These are phyloP conservation scores for Rutstroemia sp. DNA, from an alignment of 2,329 filamentous ascomycete genomes.

Conservation along the genomic window DNA sequence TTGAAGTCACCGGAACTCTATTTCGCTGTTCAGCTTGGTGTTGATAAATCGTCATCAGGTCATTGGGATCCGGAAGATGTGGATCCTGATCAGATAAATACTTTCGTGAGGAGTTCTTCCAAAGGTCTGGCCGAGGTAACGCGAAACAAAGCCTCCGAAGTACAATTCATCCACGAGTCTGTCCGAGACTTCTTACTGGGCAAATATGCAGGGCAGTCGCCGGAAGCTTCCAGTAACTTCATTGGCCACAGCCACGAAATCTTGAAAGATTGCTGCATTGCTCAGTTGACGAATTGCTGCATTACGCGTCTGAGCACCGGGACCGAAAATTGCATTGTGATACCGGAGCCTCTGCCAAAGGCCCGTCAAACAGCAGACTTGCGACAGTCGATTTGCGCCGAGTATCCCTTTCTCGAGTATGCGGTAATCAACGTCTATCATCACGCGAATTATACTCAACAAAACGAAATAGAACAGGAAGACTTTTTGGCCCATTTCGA, in stretches of 20 bases:
- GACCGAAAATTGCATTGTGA: slow-evolving; percentile 10
- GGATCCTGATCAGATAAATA: slow-evolving; percentile 27
- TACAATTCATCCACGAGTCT: slow-evolving; percentile 36
- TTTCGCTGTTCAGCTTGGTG: slow-evolving; percentile 15
- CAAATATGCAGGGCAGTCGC: slow-evolving; percentile 23
- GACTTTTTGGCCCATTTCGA: slow-evolving; percentile 30
- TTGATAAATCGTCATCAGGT: slow-evolving; percentile 11
- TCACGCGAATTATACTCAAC: slow-evolving; percentile 35
- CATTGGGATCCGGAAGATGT: slow-evolving; percentile 22
- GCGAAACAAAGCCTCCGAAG: slow-evolving; percentile 22
- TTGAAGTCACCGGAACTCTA: slow-evolving; percentile 21
- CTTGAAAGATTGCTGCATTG: slow-evolving; percentile 21
- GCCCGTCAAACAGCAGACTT: slow-evolving; percentile 10
- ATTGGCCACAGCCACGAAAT: slow-evolving; percentile 19
- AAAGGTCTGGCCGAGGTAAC: slow-evolving; percentile 37
- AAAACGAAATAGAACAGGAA: slow-evolving; percentile 27
- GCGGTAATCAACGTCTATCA: slow-evolving; percentile 33
- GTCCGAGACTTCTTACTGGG: slow-evolving; percentile 36
- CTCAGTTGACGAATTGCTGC: slow-evolving; percentile 18
- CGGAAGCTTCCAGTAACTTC: slow-evolving; percentile 15
- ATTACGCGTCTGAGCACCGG: slow-evolving; percentile 15
- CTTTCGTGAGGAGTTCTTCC: slow-evolving; percentile 33
- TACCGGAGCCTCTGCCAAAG: slow-evolving; percentile 11
- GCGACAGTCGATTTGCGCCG: slow-evolving; percentile 15
- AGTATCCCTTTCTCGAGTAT: slow-evolving; percentile 41